These are phyloP conservation scores for Globisporangium yorkense DNA, from an alignment of 352 stramenopile genomes.

Conservation along the genomic window DNA sequence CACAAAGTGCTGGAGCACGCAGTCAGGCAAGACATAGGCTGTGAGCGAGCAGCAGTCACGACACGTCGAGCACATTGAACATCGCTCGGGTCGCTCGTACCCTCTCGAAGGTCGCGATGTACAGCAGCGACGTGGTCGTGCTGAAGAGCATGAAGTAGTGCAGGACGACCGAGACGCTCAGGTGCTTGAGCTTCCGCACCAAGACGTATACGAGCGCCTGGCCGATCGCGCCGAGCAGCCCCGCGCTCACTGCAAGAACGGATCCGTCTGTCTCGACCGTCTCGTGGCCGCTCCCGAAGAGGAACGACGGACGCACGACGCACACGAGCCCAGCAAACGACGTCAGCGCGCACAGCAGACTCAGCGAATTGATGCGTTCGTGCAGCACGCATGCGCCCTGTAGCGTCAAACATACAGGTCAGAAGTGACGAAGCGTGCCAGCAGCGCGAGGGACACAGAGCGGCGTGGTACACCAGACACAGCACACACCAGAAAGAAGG, in stretches of 20 bases:
- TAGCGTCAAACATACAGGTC: neutral
- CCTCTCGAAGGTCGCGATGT: constrained; percentile 48
- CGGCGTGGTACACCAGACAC: neutral
- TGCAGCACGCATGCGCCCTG: constrained; percentile 24
- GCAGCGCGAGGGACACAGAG: neutral
- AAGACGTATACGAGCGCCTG: constrained; percentile 70
- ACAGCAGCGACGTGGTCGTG: constrained; percentile 33
- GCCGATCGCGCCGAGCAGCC: constrained; percentile 43
- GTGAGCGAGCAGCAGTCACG: neutral
- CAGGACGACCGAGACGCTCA: constrained; percentile 58
- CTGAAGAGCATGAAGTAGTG: constrained; percentile 81
- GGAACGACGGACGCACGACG: constrained; percentile 29
- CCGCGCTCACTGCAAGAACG: constrained; percentile 43
- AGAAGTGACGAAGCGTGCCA: too few species aligned
- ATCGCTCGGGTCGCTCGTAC: constrained; percentile 9
- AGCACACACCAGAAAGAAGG: constrained; percentile 48
- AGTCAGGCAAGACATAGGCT: too few species aligned
- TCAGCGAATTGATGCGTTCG: constrained; percentile 21
- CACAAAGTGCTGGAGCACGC: constrained; percentile 28
- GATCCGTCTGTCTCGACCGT: constrained; percentile 35
- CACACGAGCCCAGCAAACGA: constrained; percentile 37
- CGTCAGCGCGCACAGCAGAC: constrained; percentile 21
- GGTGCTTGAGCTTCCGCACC: constrained; percentile 52
- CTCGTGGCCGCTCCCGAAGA: constrained; percentile 39
- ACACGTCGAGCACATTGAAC: neutral